A percentile compares a stretch with the other conserved stretches of the same genome.
phyloP scores from a whole-genome alignment of 2,329 filamentous ascomycete genomes.

The Beauveria pseudobassiana region DNA sequence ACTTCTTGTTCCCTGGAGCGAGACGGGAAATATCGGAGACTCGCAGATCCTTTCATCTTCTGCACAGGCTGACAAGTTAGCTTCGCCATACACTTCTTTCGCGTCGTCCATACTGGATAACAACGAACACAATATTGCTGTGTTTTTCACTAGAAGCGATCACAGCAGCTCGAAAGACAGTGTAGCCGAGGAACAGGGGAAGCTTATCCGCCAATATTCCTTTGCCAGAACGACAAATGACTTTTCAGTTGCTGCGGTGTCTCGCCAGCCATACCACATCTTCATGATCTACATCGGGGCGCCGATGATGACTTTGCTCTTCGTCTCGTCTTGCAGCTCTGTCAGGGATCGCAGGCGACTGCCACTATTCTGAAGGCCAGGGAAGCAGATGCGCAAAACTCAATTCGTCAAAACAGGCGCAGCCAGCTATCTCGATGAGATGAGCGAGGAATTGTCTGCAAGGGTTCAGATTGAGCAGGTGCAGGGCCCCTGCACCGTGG shows the following conservation, averaged over 20 bases:
- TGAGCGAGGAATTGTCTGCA: conserved; percentile 11
- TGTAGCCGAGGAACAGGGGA: conserved; percentile 37
- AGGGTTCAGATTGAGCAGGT: conserved; percentile 18
- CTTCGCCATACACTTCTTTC: conserved; percentile 60
- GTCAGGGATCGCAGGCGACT: conserved; percentile 69
- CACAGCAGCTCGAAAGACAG: conserved; percentile 32
- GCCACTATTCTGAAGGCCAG: conserved; percentile 54
- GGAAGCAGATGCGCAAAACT: background rate
- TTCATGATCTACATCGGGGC: conserved; percentile 85
- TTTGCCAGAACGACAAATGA: conserved; percentile 50
- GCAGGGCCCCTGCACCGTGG: conserved; percentile 13
- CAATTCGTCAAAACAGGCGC: conserved; percentile 10
- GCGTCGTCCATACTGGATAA: conserved; percentile 59
- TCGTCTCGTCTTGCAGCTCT: conserved; percentile 75
- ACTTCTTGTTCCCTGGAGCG: conserved; percentile 83
- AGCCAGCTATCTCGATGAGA: conserved; percentile 6
- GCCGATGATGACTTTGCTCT: conserved; percentile 75
- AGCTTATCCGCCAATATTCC: conserved; percentile 47
- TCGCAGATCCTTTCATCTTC: conserved; percentile 32
- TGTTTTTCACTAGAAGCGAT: conserved; percentile 59
- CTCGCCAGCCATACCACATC: conserved; percentile 70
- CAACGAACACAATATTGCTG: conserved; percentile 60
- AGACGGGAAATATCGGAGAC: conserved; percentile 69
- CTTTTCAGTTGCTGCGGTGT: conserved; percentile 47
- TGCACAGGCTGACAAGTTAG: conserved; percentile 29